These are phyloP conservation scores for Cladosporium cucumerinum DNA, from an alignment of 2,329 filamentous ascomycete genomes.

Conservation along the genomic window DNA sequence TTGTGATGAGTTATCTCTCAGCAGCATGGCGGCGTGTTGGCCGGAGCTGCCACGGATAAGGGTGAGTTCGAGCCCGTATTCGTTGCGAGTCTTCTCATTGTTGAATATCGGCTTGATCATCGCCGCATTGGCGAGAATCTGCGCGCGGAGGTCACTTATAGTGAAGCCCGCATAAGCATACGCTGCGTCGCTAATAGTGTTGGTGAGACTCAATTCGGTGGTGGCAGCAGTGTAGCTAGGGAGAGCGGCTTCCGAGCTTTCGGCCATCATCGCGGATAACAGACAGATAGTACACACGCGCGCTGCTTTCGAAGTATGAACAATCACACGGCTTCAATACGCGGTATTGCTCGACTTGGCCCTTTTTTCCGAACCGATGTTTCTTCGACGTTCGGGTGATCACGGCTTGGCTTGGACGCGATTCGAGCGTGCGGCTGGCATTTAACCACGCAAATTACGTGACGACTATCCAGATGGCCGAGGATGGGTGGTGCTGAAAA, in stretches of 20 bases:
- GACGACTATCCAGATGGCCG: neutral
- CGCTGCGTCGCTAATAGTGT: neutral
- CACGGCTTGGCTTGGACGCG: neutral
- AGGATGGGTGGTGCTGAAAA: neutral
- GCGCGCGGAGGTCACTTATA: conserved; percentile 6
- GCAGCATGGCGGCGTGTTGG: conserved; percentile 8
- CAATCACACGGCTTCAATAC: neutral
- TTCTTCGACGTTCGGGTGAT: neutral
- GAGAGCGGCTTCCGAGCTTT: neutral
- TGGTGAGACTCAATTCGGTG: neutral
- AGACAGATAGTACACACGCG: neutral
- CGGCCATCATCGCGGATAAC: neutral
- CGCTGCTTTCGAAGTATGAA: neutral
- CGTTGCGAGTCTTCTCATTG: neutral
- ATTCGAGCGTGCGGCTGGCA: neutral
- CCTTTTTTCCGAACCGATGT: neutral
- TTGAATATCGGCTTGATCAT: conserved; percentile 12
- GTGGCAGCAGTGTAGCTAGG: conserved; percentile 15
- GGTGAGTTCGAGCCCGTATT: conserved; percentile 5
- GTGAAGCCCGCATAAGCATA: conserved; percentile 10
- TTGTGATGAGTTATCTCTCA: neutral
- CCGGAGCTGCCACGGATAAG: neutral
- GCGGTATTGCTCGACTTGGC: neutral
- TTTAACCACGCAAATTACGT: conserved; percentile 2
- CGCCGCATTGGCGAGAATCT: conserved; percentile 13